A percentile compares a stretch with the other conserved stretches of the same genome.
Conservation (phyloP, 208 protist genomes). For the Herpetomonas tarakana region DNA sequence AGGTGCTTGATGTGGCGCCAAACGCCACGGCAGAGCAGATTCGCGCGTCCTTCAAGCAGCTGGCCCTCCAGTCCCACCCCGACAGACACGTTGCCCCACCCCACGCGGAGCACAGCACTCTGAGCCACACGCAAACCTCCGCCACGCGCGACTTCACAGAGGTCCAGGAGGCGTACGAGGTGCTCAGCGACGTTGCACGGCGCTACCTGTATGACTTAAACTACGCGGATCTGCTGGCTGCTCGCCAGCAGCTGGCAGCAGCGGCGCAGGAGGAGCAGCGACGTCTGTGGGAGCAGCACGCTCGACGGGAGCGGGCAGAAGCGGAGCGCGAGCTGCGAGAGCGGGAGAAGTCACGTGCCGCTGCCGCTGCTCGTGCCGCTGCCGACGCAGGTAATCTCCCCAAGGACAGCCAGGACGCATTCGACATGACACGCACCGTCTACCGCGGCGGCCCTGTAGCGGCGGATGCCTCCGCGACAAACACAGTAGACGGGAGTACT, state of each 20-base stretch:
- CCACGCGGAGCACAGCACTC: not conserved
- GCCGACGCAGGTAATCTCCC: not conserved
- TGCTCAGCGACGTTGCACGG: constrained; percentile 79
- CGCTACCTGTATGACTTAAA: constrained; percentile 87
- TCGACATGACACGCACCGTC: not conserved
- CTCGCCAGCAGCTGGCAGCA: constrained; percentile 10
- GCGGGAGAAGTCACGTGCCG: not conserved
- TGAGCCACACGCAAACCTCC: not conserved
- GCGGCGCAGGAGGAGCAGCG: constrained; percentile 12
- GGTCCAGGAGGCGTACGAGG: constrained; percentile 86
- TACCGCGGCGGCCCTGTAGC: too few relatives aligned
- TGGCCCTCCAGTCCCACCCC: constrained; percentile 76
- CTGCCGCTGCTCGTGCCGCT: not conserved
- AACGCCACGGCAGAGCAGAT: constrained; percentile 65
- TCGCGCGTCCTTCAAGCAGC: constrained; percentile 49
- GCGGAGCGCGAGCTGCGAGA: constrained; percentile 12
- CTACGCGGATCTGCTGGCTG: constrained; percentile 42
- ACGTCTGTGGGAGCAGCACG: constrained; percentile 14
- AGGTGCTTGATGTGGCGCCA: constrained; percentile 46
- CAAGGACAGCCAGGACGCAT: not conserved
- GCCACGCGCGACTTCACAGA: constrained; percentile 44
- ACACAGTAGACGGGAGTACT: not conserved
- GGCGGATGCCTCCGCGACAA: not conserved
- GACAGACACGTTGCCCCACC: constrained; percentile 21
- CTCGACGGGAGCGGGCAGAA: constrained; percentile 13